Conservation (phyloP, 2,329 filamentous ascomycete genomes). For the Pseudopithomyces chartarum region DNA sequence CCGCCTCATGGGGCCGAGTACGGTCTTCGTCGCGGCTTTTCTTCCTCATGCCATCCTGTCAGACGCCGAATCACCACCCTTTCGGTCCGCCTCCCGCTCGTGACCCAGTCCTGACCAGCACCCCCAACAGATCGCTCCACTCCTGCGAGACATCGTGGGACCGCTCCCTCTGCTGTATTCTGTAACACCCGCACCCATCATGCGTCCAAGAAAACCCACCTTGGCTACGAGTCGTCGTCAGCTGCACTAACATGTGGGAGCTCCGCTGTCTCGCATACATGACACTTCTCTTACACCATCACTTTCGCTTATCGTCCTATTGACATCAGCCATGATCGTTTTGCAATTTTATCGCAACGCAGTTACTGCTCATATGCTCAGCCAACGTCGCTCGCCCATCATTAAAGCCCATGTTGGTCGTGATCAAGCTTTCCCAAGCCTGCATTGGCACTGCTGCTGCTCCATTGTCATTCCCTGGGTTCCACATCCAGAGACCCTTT, state of each 20-base stretch:
- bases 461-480: neutral
- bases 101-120: neutral
- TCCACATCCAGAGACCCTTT: neutral
- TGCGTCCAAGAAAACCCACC: neutral
- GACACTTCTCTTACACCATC: neutral
- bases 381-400: neutral
- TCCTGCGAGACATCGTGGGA: constrained; percentile 2
- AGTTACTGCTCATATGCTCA: neutral
- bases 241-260: constrained; percentile 1
- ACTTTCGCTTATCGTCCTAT: neutral
- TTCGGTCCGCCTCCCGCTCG: neutral
- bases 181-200: neutral
- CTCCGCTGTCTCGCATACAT: neutral
- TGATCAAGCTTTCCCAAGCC: neutral
- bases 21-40: neutral
- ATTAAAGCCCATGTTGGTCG: constrained; percentile 2
- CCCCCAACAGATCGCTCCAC: neutral
- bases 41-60: neutral
- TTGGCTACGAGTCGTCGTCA: constrained; percentile 9
- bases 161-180: neutral
- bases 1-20: constrained; percentile 2
- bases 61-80: neutral
- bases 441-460: neutral
- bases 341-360: neutral
- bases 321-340: neutral